phyloP scores from a whole-genome alignment of 257 asterid genomes.

The Nicotiana knightiana region DNA sequence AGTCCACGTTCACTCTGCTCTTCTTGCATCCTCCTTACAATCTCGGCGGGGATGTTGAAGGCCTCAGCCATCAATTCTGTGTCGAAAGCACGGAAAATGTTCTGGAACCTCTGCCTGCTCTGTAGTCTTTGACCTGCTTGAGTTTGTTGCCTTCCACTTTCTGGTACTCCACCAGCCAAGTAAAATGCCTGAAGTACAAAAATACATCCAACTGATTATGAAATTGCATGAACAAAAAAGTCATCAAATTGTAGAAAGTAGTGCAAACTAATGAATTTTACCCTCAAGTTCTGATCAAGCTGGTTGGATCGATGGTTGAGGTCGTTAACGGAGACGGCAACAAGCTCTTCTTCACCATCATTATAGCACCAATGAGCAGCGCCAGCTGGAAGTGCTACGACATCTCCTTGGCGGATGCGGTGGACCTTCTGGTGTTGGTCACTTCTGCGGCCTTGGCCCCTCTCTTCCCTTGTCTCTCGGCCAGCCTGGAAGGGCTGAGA shows the following conservation, averaged over 20 bases:
- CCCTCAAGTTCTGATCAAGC: conserved; percentile 54
- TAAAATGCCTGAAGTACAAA: conserved; percentile 25
- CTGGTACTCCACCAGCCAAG: conserved; percentile 52
- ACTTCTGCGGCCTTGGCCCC: conserved; percentile 20
- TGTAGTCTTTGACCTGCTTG: not conserved
- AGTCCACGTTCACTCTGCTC: too few relatives aligned
- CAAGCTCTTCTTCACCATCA: conserved; percentile 46
- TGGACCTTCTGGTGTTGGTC: conserved; percentile 51
- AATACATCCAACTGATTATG: not conserved
- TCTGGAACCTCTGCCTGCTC: too few relatives aligned
- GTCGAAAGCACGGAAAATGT: too few relatives aligned
- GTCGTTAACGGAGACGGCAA: conserved; percentile 36
- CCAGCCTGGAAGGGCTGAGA: conserved; percentile 25
- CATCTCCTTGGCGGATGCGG: conserved; percentile 38
- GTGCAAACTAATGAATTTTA: not conserved
- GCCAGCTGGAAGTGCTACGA: conserved; percentile 46
- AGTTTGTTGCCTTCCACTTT: not conserved
- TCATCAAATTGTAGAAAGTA: not conserved
- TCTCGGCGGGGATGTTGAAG: too few relatives aligned
- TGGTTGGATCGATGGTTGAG: conserved; percentile 44
- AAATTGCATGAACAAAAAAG: not conserved
- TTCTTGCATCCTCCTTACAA: too few relatives aligned
- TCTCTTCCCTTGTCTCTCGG: not conserved
- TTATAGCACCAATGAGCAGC: conserved; percentile 65
- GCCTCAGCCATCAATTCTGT: too few relatives aligned